Base-by-base conservation (phyloP, 768 basidiomycete species). In the Phanerochaete carnosa region DNA sequence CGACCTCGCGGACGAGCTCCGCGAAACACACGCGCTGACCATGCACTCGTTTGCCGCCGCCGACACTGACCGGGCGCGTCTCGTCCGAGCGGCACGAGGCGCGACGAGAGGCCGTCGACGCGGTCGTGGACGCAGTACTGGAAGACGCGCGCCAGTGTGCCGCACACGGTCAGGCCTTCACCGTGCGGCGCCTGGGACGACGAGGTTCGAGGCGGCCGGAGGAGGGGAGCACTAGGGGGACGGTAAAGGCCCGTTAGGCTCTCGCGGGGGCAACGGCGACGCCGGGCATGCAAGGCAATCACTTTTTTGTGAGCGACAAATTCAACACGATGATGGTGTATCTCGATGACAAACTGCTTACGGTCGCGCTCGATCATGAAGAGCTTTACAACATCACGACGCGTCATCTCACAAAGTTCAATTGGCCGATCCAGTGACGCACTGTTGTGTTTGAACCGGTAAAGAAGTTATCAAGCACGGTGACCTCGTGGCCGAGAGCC, bases 331-430 rank as follows among this genome's bases (percentile, higher is more conserved):
- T 3, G 32, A 28, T 45, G 47, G 39, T 16, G 22, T 2, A 30
- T 12, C 13, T 52, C 28, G 55, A 63, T 43, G 45, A 22, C 62
- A 55, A 0, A 37, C 22, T 7, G n/a, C 92, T 70, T 70, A 95
- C 93, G 95, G 76, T 99, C 97, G 64, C 95, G 96, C 74, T 99
- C 97, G 73, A 97, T 96, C 88, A 96, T 91, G 79, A 97, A 95
- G 1, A 95, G 94, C 69, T 98, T 90, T 45, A 98, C 89, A 25
- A 99, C 91, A 71, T 99, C 97, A 73, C 98, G 97, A 60, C 97
- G 87, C 65, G 98, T 92, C 77, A 99, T 80, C 76, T 98, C 96
- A n/a, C n/a, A 67, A 99, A 99, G 79, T 98, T 98, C 63, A 97
- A 97, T 74, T 99, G 97, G 8, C 97, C 97, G 60, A 94, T 81